Evolutionary conservation across 345 rosid species (phyloP), one percentile per base, ranked within the genome.

Genomic region (Eutrema yunnanense): DNA sequence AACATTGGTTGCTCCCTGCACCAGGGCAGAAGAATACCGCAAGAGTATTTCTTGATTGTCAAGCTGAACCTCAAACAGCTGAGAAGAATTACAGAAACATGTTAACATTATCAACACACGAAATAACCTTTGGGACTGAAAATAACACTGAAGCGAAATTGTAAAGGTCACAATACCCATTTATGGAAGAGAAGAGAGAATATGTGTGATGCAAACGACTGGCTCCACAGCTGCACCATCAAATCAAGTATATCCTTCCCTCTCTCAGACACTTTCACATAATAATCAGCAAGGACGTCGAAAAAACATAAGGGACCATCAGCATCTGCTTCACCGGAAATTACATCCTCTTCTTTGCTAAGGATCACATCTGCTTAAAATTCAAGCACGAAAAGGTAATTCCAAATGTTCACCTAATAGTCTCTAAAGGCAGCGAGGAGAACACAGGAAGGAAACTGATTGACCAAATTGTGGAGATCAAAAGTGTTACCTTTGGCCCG

Each of bases 211-310:
- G 97, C 96, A 79, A 92, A 92, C 8, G 94, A 92, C 78, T 96
- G 99, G 80, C 97, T 96, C 99, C 99, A 96, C 2, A 96, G 90
- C 77, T 85, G 99, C 55, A 92, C 90, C 76, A 96, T 90, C 85
- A 88, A 71, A 84, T 90, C 89, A 66, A 96, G 92, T 19, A 88
- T 92, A 43, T 74, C 82, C 38, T 86, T 84, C 29, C 99, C 96
- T 54, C 86, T 86, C 60, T 83, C 86, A 5, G 97, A 89, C 29
- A 77, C 79, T 49, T 43, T 67, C 55, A 86, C 84, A 79, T 90
- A 96, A 78, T 90, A 83, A 80, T 96, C 97, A 30, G 98, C 98
- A 72, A 96, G 97, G 36, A 96, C 87, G 68, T 92, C 84, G 57
- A 85, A 92, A 67, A 88, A 96, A 81, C 99, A 96, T 33, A 92